These are phyloP conservation scores for Obelidium mucronatum DNA, from an alignment of 192 early-diverging fungal genomes.

Conservation along the genomic window DNA sequence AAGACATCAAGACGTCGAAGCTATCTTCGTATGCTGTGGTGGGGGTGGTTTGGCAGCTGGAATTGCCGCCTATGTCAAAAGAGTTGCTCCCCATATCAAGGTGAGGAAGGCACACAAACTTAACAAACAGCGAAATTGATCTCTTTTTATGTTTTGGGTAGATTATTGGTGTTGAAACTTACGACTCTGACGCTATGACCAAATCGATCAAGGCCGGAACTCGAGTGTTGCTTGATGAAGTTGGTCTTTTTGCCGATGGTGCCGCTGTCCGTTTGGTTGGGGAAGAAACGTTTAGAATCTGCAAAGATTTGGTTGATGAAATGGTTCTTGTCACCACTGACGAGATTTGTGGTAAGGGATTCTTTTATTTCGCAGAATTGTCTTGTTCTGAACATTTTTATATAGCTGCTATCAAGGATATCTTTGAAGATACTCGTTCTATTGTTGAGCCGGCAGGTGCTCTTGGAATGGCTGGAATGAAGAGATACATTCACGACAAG, in stretches of 20 bases:
- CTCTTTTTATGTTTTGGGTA: too few relatives aligned
- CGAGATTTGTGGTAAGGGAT: slow-evolving; percentile 78
- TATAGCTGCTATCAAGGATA: slow-evolving; percentile 64
- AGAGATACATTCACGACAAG: slow-evolving; percentile 72
- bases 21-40: slow-evolving; percentile 92
- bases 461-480: slow-evolving; percentile 84
- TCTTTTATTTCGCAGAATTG: not conserved
- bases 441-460: slow-evolving; percentile 98
- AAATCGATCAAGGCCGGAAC: slow-evolving; percentile 72
- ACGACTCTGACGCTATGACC: slow-evolving; percentile 89
- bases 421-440: slow-evolving; percentile 86
- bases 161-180: slow-evolving; percentile 87
- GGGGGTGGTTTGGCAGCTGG: slow-evolving; percentile 94
- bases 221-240: slow-evolving; percentile 75
- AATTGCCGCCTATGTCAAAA: slow-evolving; percentile 92
- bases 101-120: slow-evolving; percentile 58
- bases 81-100: slow-evolving; percentile 85
- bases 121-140: too few relatives aligned
- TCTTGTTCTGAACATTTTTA: not conserved
- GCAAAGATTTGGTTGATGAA: slow-evolving; percentile 83
- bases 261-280: slow-evolving; percentile 94
- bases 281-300: slow-evolving; percentile 85
- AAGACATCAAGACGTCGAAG: slow-evolving; percentile 72
- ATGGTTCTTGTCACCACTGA: slow-evolving; percentile 92
- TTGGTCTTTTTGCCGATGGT: slow-evolving; percentile 97